These are phyloP conservation scores for Echites panduratus DNA, from an alignment of 257 asterid genomes.

Conservation along the genomic window DNA sequence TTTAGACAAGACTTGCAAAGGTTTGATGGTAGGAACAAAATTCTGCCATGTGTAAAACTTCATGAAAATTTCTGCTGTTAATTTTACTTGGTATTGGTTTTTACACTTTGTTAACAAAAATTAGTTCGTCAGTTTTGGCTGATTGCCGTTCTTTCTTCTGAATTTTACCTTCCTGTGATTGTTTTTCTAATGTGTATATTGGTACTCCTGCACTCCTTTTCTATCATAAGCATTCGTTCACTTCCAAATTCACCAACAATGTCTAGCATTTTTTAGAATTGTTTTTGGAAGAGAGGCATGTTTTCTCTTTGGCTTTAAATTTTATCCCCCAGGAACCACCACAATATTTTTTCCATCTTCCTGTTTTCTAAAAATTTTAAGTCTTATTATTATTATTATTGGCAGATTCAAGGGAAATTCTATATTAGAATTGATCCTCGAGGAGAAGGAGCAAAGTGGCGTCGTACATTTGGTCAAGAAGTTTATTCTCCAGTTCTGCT, in stretches of 20 bases:
- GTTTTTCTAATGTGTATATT: background rate
- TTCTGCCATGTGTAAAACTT: background rate
- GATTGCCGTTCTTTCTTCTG: background rate
- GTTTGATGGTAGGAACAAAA: constrained; percentile 43
- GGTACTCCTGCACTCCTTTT: background rate
- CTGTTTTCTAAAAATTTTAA: background rate
- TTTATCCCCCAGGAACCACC: background rate
- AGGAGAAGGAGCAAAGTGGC: constrained; percentile 85
- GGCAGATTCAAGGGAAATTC: constrained; percentile 65
- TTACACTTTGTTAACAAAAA: background rate
- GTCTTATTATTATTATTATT: background rate
- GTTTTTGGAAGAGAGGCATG: background rate
- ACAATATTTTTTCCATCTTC: background rate
- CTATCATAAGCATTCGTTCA: background rate
- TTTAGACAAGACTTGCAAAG: constrained; percentile 44
- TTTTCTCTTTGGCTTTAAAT: background rate
- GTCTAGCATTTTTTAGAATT: background rate
- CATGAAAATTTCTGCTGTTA: background rate
- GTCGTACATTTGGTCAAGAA: constrained; percentile 77
- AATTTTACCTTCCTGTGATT: constrained; percentile 2
- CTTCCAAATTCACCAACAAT: background rate
- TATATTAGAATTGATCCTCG: constrained; percentile 61
- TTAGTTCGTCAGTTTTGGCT: background rate
- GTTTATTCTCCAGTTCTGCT: constrained; percentile 66
- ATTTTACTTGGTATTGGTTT: background rate